A percentile compares a stretch with the other conserved stretches of the same genome.
These are phyloP conservation scores for Emericellopsis cladophorae DNA, from an alignment of 2,329 filamentous ascomycete species.

Conservation along the genomic window DNA sequence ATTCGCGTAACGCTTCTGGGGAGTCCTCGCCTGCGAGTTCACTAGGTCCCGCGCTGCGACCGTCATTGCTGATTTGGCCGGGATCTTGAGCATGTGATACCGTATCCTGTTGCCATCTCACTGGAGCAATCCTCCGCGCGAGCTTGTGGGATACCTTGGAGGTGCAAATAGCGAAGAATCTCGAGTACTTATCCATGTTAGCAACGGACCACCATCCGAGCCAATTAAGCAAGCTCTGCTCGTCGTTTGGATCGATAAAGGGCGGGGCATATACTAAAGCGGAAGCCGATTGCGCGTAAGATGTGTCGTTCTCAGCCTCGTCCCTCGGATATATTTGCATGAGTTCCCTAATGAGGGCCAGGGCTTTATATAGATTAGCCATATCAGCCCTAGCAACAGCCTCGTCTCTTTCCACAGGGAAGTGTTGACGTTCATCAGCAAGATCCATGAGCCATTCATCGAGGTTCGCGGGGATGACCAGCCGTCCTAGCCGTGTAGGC, in stretches of 20 bases:
- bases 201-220: slow-evolving; percentile 45
- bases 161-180: slow-evolving; percentile 41
- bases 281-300: no score
- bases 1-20: neutral
- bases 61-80: no score
- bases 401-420: neutral
- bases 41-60: no score
- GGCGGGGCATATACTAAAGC: slow-evolving; percentile 30
- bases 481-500: neutral
- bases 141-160: neutral
- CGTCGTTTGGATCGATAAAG: slow-evolving; percentile 42
- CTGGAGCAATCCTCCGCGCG: no score
- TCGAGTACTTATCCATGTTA: slow-evolving; percentile 36
- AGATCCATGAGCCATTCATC: slow-evolving; percentile 1
- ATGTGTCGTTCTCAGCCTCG: neutral
- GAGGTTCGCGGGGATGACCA: slow-evolving; percentile 1
- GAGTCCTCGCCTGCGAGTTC: no score
- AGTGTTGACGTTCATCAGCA: neutral
- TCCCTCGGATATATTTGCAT: neutral
- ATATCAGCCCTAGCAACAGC: neutral
- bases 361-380: neutral
- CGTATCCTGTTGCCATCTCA: no score
- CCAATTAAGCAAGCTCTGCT: slow-evolving; percentile 50
- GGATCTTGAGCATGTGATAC: no score
- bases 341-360: neutral